These are phyloP conservation scores for Diophrys appendiculata DNA, from an alignment of 73 alveolate genomes.

Conservation along the genomic window DNA sequence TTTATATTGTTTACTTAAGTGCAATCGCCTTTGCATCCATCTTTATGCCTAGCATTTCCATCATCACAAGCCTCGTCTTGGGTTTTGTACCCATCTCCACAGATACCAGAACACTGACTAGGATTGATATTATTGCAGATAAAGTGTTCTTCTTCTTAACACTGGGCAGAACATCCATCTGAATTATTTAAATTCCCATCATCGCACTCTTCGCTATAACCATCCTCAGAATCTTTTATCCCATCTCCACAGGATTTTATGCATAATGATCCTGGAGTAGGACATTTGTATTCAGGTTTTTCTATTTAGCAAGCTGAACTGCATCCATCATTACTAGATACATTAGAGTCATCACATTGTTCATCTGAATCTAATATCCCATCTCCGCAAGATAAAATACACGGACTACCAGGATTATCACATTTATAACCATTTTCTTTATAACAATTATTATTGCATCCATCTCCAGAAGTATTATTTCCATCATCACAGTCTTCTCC, in stretches of 20 bases:
- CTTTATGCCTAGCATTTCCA: slow-evolving; percentile 1
- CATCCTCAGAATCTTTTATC: background rate
- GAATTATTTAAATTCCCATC: slow-evolving; percentile 1
- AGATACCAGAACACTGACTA: slow-evolving; percentile 3
- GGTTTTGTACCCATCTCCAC: slow-evolving; percentile 7
- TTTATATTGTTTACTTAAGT: background rate
- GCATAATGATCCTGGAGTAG: background rate
- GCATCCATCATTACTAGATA: slow-evolving; percentile 9
- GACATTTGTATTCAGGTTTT: background rate
- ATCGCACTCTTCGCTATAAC: background rate
- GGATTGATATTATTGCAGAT: background rate
- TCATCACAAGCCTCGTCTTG: slow-evolving; percentile 19
- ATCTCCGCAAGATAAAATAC: slow-evolving; percentile 11
- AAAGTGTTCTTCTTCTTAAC: background rate
- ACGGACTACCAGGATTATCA: background rate
- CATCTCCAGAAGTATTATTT: too few relatives aligned
- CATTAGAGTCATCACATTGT: slow-evolving; percentile 6
- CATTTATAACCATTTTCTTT: too few relatives aligned
- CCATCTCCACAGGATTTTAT: background rate
- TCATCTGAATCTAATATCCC: background rate
- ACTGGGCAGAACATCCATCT: background rate
- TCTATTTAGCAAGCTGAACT: slow-evolving; percentile 3
- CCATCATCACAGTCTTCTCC: too few relatives aligned
- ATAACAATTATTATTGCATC: too few relatives aligned
- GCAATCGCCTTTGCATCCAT: slow-evolving; percentile 15